Conservation (phyloP, 441 rosid genomes). For the Theobroma grandiflorum region DNA sequence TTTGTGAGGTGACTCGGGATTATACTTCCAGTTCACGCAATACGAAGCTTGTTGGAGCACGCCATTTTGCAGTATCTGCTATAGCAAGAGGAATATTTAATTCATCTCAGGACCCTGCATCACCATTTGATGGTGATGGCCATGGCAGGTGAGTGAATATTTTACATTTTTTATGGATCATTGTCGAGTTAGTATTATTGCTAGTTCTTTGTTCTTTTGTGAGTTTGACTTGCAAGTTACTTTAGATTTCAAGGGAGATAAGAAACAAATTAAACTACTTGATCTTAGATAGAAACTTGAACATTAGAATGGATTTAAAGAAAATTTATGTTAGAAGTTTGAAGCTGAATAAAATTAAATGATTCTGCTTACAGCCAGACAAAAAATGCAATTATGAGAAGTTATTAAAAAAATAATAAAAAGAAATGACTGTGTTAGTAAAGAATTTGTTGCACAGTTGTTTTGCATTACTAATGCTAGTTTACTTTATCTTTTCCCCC, state of each 20-base stretch:
- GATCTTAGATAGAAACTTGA: background rate
- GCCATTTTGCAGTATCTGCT: slow-evolving; percentile 82
- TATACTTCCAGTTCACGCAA: slow-evolving; percentile 89
- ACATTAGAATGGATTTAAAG: background rate
- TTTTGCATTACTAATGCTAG: background rate
- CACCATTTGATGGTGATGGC: slow-evolving; percentile 81
- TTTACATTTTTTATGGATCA: background rate
- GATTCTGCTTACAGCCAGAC: background rate
- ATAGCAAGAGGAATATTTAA: slow-evolving; percentile 78
- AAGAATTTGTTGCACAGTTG: background rate
- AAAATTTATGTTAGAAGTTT: slow-evolving; percentile 2
- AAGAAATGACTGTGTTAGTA: background rate
- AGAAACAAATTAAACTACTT: background rate
- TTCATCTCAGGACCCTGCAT: slow-evolving; percentile 70
- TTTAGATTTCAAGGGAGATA: background rate
- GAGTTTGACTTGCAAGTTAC: background rate
- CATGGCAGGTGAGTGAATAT: slow-evolving; percentile 74
- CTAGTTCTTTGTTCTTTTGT: background rate
- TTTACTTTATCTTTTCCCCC: no score
- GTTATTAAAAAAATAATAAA: background rate
- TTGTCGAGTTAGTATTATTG: background rate
- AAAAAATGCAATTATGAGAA: slow-evolving; percentile 4
- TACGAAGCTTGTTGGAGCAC: slow-evolving; percentile 76
- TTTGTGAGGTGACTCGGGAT: slow-evolving; percentile 83
- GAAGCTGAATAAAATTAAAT: background rate